These are phyloP conservation scores for Candida glucosophila DNA, from an alignment of 1,139 yeast genomes.

Conservation along the genomic window DNA sequence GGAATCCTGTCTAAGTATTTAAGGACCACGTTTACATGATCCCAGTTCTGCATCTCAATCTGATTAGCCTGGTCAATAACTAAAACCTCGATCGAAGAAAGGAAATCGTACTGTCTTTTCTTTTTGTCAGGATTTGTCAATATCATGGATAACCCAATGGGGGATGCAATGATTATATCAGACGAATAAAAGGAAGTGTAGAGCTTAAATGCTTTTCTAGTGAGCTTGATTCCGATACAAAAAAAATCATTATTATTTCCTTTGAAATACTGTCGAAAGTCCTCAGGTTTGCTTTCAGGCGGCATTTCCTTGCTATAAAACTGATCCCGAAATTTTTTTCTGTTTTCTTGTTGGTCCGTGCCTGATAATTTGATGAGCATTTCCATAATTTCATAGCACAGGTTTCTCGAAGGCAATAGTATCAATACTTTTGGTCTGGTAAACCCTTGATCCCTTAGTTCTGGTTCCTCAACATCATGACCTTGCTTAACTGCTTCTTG, in stretches of 20 bases:
- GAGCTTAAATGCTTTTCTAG: conserved; percentile 77
- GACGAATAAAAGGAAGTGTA: conserved; percentile 80
- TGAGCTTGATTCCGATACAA: conserved; percentile 79
- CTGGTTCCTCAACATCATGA: conserved; percentile 36
- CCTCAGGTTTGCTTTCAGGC: conserved; percentile 64
- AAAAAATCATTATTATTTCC: conserved; percentile 93
- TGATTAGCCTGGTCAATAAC: conserved; percentile 81
- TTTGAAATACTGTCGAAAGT: conserved; percentile 68
- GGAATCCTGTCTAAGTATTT: conserved; percentile 74
- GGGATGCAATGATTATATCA: conserved; percentile 85
- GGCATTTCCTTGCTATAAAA: conserved; percentile 52
- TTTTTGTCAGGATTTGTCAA: conserved; percentile 56
- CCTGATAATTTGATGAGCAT: conserved; percentile 58
- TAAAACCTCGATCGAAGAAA: conserved; percentile 79
- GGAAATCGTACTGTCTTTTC: conserved; percentile 58
- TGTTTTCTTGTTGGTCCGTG: conserved; percentile 70
- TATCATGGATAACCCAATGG: conserved; percentile 80
- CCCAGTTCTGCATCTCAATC: conserved; percentile 90
- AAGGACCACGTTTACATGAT: conserved; percentile 63
- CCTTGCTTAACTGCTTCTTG: conserved; percentile 38
- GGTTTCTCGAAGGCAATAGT: conserved; percentile 75
- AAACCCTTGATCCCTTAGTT: conserved; percentile 86
- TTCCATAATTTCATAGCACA: conserved; percentile 65
- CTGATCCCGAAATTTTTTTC: conserved; percentile 63
- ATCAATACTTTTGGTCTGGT: conserved; percentile 86